phyloP scores from a whole-genome alignment of 495 filamentous ascomycete species.

The Terfezia boudieri region DNA sequence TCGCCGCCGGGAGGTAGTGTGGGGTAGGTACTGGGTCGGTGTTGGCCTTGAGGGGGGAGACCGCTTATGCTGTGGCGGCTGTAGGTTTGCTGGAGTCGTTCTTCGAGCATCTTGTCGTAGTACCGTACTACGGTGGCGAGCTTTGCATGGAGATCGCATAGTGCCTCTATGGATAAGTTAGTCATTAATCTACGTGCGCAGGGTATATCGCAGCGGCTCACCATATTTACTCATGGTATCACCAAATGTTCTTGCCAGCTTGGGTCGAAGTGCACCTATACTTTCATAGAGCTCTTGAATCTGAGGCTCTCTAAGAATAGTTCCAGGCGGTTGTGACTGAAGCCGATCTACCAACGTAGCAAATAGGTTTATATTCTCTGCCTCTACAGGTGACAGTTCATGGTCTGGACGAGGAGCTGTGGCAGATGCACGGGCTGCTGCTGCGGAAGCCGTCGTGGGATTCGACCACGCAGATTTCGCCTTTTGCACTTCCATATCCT shows the following conservation, averaged over 20 bases:
- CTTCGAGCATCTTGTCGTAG: conserved; percentile 95
- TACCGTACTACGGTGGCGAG: conserved; percentile 94
- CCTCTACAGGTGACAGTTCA: conserved; percentile 80
- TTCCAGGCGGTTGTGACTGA: conserved; percentile 86
- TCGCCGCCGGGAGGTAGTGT: background rate
- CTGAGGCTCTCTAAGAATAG: conserved; percentile 82
- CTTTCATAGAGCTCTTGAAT: conserved; percentile 97
- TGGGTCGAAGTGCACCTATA: conserved; percentile 76
- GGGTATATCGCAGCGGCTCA: conserved; percentile 22
- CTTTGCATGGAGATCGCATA: conserved; percentile 86
- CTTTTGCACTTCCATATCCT: conserved; percentile 97
- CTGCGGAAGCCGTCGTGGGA: conserved; percentile 22
- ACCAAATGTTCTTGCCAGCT: conserved; percentile 85
- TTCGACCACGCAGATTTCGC: conserved; percentile 30
- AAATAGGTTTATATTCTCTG: conserved; percentile 94
- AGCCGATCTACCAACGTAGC: conserved; percentile 82
- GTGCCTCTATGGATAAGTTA: conserved; percentile 34
- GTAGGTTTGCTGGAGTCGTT: conserved; percentile 79
- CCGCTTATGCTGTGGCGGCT: conserved; percentile 47
- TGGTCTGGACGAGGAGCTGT: conserved; percentile 46
- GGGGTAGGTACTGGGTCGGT: conserved; percentile 3
- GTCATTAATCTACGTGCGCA: background rate
- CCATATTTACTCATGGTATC: conserved; percentile 99
- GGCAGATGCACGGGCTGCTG: conserved; percentile 15
- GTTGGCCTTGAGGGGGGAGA: conserved; percentile 11